Conservation (phyloP, 208 protist species). For the Leishmania tropica region DNA sequence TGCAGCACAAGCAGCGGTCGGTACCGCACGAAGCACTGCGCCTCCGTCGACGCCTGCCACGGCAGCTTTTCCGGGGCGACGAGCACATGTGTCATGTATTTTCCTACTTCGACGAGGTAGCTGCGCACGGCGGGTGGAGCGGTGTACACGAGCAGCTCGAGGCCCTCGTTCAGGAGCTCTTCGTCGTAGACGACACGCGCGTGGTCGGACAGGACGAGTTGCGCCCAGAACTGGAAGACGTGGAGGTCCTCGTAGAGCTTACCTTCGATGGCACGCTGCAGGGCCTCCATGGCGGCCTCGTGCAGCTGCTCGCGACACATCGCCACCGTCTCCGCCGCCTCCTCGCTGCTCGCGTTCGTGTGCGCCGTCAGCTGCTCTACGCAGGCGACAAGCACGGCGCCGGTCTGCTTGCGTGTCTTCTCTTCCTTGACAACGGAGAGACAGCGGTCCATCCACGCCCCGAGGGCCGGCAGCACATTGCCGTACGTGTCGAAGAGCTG, state of each 20-base stretch:
- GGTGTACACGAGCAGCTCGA: constrained; percentile 43
- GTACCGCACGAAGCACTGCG: constrained; percentile 48
- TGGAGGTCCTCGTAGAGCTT: constrained; percentile 74
- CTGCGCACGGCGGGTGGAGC: constrained; percentile 24
- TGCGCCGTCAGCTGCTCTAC: constrained; percentile 15
- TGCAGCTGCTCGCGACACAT: constrained; percentile 42
- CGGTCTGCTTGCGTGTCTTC: constrained; percentile 55
- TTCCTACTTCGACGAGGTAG: constrained; percentile 72
- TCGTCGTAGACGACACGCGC: constrained; percentile 62
- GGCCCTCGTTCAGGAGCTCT: constrained; percentile 67
- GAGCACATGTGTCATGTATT: constrained; percentile 27
- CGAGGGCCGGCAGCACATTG: constrained; percentile 44
- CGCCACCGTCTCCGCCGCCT: constrained; percentile 18
- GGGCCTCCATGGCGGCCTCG: constrained; percentile 40
- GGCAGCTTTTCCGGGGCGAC: constrained; percentile 16
- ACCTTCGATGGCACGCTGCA: constrained; percentile 47
- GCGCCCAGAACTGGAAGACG: constrained; percentile 77
- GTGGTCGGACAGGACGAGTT: constrained; percentile 67
- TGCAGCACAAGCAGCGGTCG: constrained; percentile 51
- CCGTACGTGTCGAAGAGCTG: constrained; percentile 50
- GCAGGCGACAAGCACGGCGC: constrained; percentile 46
- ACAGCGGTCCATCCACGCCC: constrained; percentile 66
- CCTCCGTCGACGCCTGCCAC: constrained; percentile 19
- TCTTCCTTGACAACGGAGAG: constrained; percentile 73
- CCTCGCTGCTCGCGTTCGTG: constrained; percentile 15